Conservation (phyloP, 176 grass and related monocot genomes). For the Poa pratensis region DNA sequence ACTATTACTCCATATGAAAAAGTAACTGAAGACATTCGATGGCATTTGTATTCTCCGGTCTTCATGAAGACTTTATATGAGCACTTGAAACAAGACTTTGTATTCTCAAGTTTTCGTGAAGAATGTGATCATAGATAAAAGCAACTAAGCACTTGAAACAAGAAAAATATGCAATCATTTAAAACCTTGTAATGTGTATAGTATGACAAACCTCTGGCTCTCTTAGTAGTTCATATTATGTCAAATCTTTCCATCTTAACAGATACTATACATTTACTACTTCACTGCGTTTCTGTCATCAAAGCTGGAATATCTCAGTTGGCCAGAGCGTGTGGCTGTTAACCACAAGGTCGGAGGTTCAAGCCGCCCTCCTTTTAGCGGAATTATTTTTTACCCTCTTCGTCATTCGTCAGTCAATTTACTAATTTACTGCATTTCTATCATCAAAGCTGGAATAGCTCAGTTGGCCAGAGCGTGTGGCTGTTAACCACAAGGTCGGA, state of each 20-base stretch:
- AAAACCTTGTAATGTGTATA: background rate
- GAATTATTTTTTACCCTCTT: background rate
- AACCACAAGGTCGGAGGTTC: conserved; percentile 67
- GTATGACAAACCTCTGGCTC: background rate
- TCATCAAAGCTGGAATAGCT: conserved; percentile 68
- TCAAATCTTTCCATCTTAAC: background rate
- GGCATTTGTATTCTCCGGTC: background rate
- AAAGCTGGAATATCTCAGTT: conserved; percentile 83
- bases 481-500: conserved; percentile 78
- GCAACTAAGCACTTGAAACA: background rate
- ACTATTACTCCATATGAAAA: conserved; percentile 11
- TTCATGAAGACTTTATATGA: conserved; percentile 29
- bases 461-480: conserved; percentile 83
- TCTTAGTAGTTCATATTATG: background rate
- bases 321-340: conserved; percentile 72
- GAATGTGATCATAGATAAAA: background rate
- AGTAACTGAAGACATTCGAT: background rate
- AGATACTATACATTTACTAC: background rate
- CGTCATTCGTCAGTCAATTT: no score
- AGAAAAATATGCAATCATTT: background rate
- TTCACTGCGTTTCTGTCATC: background rate
- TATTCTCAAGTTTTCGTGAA: no score
- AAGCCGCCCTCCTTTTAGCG: conserved; percentile 30
- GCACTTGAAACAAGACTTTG: no score
- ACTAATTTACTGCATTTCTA: no score